phyloP scores from a whole-genome alignment of 1,139 yeast species.

The Kluyveromyces sp. region DNA sequence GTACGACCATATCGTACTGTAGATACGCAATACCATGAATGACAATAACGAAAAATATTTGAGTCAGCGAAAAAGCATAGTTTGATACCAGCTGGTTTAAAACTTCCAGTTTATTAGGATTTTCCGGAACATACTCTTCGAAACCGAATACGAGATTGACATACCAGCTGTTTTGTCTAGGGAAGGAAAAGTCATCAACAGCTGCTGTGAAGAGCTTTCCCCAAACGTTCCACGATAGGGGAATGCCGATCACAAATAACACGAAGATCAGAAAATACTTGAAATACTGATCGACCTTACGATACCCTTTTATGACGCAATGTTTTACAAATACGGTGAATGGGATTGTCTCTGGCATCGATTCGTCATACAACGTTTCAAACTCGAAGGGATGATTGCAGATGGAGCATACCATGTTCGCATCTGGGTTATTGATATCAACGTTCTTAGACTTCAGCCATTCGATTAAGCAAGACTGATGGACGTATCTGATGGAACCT shows the following conservation, averaged over 20 bases:
- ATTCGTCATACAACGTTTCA: slow-evolving; percentile 60
- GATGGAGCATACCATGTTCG: slow-evolving; percentile 69
- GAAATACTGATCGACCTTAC: slow-evolving; percentile 25
- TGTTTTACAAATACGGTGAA: slow-evolving; percentile 39
- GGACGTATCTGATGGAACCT: slow-evolving; percentile 89
- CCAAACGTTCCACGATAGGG: slow-evolving; percentile 48
- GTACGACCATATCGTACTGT: slow-evolving; percentile 65
- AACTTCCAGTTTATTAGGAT: slow-evolving; percentile 9
- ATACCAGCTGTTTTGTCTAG: slow-evolving; percentile 34
- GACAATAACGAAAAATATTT: slow-evolving; percentile 33
- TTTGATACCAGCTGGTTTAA: slow-evolving; percentile 16
- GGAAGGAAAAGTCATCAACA: slow-evolving; percentile 43
- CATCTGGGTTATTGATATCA: slow-evolving; percentile 31
- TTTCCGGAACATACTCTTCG: slow-evolving; percentile 16
- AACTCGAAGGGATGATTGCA: slow-evolving; percentile 76
- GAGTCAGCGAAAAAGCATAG: slow-evolving; percentile 23
- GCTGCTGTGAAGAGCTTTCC: slow-evolving; percentile 50
- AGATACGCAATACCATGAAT: slow-evolving; percentile 46
- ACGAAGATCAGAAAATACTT: slow-evolving; percentile 36
- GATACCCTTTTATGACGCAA: slow-evolving; percentile 26
- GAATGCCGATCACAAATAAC: slow-evolving; percentile 47
- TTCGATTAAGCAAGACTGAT: slow-evolving; percentile 82
- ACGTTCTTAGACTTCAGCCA: slow-evolving; percentile 53
- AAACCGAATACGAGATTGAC: slow-evolving; percentile 48
- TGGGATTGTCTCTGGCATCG: slow-evolving; percentile 67